Evolutionary conservation across 331 rosid genomes (phyloP).

Genomic region (Quercus phellos): DNA sequence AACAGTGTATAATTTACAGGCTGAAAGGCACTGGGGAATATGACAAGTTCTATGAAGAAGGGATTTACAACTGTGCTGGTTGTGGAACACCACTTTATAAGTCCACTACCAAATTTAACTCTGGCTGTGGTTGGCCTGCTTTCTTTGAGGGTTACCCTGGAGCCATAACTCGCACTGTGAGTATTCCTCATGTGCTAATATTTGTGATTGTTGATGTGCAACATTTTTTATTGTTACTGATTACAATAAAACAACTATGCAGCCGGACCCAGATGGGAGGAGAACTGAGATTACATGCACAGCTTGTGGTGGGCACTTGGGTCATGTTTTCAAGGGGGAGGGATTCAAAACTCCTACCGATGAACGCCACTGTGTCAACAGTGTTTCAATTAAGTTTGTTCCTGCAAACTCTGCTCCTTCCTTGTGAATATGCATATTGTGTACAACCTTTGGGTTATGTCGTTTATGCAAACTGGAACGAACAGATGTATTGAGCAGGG

Average conservation of each 20-base stretch:
- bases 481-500: too few species aligned
- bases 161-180: slow-evolving; percentile 63
- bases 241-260: slow-evolving; percentile 25
- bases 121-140: slow-evolving; percentile 99
- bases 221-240: neutral
- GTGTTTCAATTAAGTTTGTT: slow-evolving; percentile 67
- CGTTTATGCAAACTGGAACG: neutral
- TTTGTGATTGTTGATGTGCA: neutral
- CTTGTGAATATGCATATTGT: neutral
- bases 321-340: slow-evolving; percentile 84
- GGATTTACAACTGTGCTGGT: slow-evolving; percentile 67
- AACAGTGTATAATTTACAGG: slow-evolving; percentile 32
- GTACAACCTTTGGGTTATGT: neutral
- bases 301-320: slow-evolving; percentile 81
- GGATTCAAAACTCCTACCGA: slow-evolving; percentile 71
- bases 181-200: slow-evolving; percentile 14
- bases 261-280: slow-evolving; percentile 92
- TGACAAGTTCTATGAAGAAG: slow-evolving; percentile 64
- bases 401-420: slow-evolving; percentile 18
- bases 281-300: slow-evolving; percentile 90
- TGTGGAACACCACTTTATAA: slow-evolving; percentile 78
- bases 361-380: slow-evolving; percentile 89
- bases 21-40: slow-evolving; percentile 69
- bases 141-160: slow-evolving; percentile 86
- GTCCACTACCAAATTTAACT: slow-evolving; percentile 68